phyloP scores from a whole-genome alignment of 1,284 basidiomycete species.

The Chalciporus sp. region DNA sequence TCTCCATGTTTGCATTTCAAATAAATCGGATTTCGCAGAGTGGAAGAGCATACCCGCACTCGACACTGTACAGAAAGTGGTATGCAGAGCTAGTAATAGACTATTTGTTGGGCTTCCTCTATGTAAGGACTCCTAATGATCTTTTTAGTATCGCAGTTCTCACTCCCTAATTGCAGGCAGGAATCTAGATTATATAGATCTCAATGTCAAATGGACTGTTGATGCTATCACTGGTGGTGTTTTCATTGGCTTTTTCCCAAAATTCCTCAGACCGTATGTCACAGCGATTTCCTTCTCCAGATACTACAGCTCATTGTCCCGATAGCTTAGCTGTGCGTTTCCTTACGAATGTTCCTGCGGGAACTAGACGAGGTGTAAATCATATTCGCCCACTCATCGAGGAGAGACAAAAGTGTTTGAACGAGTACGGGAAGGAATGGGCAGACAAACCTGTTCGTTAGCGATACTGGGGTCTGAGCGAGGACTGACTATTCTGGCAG shows the following conservation, averaged over 20 bases:
- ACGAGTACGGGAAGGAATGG: conserved; percentile 39
- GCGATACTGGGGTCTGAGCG: neutral
- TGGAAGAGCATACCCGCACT: conserved; percentile 32
- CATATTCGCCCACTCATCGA: conserved; percentile 41
- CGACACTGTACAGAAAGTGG: conserved; percentile 21
- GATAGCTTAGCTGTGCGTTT: conserved; percentile 4
- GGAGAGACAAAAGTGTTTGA: conserved; percentile 35
- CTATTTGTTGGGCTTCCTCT: conserved; percentile 43
- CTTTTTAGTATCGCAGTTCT: neutral
- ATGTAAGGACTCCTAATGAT: conserved; percentile 29
- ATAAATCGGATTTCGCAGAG: conserved; percentile 19
- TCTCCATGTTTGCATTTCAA: too few relatives aligned
- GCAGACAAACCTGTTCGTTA: conserved; percentile 40
- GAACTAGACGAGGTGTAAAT: conserved; percentile 16
- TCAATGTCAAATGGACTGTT: conserved; percentile 38
- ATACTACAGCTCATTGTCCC: accelerated
- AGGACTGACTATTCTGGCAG: conserved; percentile 19
- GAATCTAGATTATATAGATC: conserved; percentile 39
- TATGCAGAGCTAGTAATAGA: conserved; percentile 39
- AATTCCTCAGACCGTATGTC: conserved; percentile 42
- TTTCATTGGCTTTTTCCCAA: conserved; percentile 40
- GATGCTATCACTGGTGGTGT: conserved; percentile 30
- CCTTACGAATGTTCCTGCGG: neutral
- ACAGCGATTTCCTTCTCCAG: neutral
- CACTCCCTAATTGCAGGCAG: conserved; percentile 35